Base-by-base conservation (phyloP, 1,284 basidiomycete genomes). In the Puccinia horiana region DNA sequence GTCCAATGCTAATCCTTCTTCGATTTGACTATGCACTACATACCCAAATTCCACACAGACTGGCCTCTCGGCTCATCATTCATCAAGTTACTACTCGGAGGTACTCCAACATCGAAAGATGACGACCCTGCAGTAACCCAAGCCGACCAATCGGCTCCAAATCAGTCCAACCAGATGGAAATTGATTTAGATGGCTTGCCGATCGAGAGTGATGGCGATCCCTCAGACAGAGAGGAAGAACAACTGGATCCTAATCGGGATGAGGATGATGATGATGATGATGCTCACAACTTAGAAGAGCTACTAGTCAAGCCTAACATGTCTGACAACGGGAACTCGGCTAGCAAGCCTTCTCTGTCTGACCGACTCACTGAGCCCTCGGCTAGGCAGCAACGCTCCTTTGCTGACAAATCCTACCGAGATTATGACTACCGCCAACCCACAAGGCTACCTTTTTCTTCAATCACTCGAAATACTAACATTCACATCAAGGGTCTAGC, bases 211-310 rank as follows among this genome's bases (percentile, higher is more conserved):
- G 69, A 70, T 70, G 42, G 9, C 49, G 12, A 12, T 42, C n/a
- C 12, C 23, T 69, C 40, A 14, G 23, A 47, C 40, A 47, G 11
- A n/a, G 23, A n/a, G 18, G 40, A 37, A 14, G 42, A 52, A 37
- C 35, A 40, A 9, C 23, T 20, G 35, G 11, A 16, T 44, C 42
- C 2, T 44, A 14, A 70, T 52, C 42, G 49, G 69, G n/a, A 70
- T 44, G 69, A 70, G n/a, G 69, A 70, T 1, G 69, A 70, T 20
- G 69, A 70, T 52, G 69, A 70, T 29, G 69, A 70, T n/a, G 9
- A 29, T 12, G 61, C 20, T n/a, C 63, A 65, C 32, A 65, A 16
- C 42, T 49, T 70, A 42, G 42, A 70, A 23, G 42, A 70, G 32
- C 44, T 70, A 8, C 16, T 70, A 29, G 69, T 70, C 8, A n/a